A percentile compares a stretch with the other conserved stretches of the same genome.
Evolutionary conservation across 179 eudicot genomes (phyloP).

Genomic region (Camellia oleifera): DNA sequence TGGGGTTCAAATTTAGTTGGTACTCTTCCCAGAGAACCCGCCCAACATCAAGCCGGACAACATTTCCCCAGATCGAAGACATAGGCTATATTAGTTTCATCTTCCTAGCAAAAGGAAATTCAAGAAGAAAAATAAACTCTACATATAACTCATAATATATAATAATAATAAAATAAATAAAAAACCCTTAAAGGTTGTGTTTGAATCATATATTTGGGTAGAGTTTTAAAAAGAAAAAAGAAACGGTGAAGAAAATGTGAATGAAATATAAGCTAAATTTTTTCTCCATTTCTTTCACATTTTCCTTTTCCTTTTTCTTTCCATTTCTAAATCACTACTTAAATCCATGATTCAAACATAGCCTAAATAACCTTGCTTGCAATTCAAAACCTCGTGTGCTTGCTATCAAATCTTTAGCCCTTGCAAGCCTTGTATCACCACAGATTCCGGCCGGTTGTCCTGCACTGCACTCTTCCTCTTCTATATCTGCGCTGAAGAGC

Average conservation of each 20-base stretch:
- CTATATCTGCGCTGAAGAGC: conserved; percentile 8
- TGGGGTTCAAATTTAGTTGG: neutral
- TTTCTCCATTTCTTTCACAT: too few relatives aligned
- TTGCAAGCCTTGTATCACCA: conserved; percentile 21
- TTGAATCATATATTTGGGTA: too few relatives aligned
- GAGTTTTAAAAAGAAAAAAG: too few relatives aligned
- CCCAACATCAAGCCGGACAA: neutral
- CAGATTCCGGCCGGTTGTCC: conserved; percentile 22
- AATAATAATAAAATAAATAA: neutral
- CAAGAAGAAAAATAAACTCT: conserved; percentile 1
- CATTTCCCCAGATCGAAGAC: neutral
- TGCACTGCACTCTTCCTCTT: conserved; percentile 1
- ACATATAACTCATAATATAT: neutral
- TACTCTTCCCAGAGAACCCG: neutral
- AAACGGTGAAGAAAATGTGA: too few relatives aligned
- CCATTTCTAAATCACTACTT: too few relatives aligned
- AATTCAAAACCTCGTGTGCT: neutral
- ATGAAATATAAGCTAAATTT: too few relatives aligned
- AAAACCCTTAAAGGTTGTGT: neutral
- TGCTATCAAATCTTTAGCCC: conserved; percentile 29
- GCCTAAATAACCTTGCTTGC: neutral
- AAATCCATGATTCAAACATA: too few relatives aligned
- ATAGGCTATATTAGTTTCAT: too few relatives aligned
- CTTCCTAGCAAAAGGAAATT: neutral
- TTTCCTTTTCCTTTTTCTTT: too few relatives aligned